Conservation (phyloP, 352 stramenopile species). For the Stramenopiles sp. region DNA sequence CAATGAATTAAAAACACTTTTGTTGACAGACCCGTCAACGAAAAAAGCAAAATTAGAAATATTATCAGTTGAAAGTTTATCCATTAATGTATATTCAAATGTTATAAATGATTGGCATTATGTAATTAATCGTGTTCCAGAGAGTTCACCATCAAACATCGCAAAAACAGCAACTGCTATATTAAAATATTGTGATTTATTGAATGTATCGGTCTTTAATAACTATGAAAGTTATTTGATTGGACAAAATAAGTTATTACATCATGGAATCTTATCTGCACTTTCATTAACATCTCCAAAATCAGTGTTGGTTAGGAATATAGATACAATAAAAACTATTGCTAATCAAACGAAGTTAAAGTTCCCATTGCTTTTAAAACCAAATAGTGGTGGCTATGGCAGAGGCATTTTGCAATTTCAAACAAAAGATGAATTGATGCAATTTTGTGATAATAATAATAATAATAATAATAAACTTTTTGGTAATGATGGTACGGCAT, state of each 20-base stretch:
- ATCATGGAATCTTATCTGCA: slow-evolving; percentile 2
- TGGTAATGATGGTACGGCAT: background rate
- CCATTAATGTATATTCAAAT: background rate
- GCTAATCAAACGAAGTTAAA: background rate
- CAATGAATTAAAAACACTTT: background rate
- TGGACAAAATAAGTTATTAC: background rate
- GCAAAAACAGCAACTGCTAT: background rate
- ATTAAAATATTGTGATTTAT: background rate
- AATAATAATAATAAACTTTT: background rate
- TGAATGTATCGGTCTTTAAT: background rate
- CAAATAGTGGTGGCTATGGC: slow-evolving; percentile 1
- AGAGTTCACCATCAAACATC: slow-evolving; percentile 1
- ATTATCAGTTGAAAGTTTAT: background rate
- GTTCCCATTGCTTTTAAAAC: background rate
- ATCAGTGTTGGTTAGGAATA: background rate
- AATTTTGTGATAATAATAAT: background rate
- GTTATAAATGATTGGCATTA: background rate
- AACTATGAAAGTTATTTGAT: background rate
- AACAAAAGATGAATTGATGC: background rate
- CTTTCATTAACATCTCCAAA: background rate
- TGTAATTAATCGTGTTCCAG: background rate
- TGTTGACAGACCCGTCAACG: background rate
- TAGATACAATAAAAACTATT: background rate
- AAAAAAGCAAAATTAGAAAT: background rate
- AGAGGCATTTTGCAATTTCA: background rate